phyloP scores from a whole-genome alignment of 495 filamentous ascomycete genomes.

The Penicillium verhagenii region DNA sequence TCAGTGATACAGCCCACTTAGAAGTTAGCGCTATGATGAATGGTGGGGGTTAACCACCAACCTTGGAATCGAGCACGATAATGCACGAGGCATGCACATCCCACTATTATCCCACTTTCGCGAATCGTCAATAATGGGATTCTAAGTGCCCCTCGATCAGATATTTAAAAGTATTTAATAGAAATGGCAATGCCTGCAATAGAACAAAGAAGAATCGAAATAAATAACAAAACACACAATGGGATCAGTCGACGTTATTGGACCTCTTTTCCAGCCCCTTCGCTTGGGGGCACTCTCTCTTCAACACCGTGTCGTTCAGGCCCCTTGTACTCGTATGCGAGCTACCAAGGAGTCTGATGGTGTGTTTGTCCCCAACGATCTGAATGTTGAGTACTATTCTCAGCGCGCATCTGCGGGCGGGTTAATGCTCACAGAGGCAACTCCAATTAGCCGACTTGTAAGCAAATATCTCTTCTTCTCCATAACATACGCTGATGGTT shows the following conservation, averaged over 20 bases:
- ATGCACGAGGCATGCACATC: conserved; percentile 2
- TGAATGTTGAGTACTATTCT: conserved; percentile 48
- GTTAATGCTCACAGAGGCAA: conserved; percentile 50
- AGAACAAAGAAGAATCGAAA: background rate
- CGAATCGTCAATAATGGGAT: conserved; percentile 5
- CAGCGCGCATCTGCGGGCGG: conserved; percentile 49
- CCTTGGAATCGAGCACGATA: no score
- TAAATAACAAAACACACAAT: conserved; percentile 11
- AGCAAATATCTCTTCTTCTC: background rate
- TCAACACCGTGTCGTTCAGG: conserved; percentile 50
- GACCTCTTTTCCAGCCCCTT: conserved; percentile 54
- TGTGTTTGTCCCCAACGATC: conserved; percentile 37
- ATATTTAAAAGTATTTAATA: conserved; percentile 5
- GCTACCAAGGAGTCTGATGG: conserved; percentile 37
- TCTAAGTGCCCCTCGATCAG: background rate
- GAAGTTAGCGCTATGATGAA: background rate
- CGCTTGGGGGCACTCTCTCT: conserved; percentile 45
- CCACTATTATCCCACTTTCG: conserved; percentile 21
- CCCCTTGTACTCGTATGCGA: conserved; percentile 55
- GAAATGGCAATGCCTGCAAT: background rate
- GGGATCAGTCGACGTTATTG: conserved; percentile 28
- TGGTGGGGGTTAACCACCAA: conserved; percentile 12
- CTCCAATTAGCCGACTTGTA: conserved; percentile 33
- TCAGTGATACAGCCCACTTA: no score
- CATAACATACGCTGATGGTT: no score